Evolutionary conservation across 2,329 filamentous ascomycete species (phyloP).

Genomic region (Aspergillus cejpii): DNA sequence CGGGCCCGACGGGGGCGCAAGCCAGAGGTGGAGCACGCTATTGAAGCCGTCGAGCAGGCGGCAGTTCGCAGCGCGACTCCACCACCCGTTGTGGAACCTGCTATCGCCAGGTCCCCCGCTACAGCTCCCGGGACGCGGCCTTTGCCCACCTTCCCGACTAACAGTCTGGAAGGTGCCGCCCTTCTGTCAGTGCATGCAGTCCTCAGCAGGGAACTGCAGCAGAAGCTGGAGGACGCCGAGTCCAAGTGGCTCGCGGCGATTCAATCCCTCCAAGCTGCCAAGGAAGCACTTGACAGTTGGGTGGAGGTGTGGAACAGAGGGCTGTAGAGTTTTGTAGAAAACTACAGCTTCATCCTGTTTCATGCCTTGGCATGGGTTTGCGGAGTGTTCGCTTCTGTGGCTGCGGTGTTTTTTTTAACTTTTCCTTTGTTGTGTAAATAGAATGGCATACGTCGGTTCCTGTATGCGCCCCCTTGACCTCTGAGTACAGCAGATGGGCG

Average conservation of each 20-base stretch:
- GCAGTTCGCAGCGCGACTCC: neutral
- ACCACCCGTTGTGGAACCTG: neutral
- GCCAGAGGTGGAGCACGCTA: constrained; percentile 1
- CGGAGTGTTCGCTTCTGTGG: neutral
- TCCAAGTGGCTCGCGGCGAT: constrained; percentile 48
- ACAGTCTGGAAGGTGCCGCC: constrained; percentile 19
- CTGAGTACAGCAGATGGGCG: neutral
- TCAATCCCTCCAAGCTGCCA: constrained; percentile 16
- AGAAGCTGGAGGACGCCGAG: constrained; percentile 51
- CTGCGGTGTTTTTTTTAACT: neutral
- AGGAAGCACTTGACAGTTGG: constrained; percentile 19
- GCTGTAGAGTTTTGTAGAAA: constrained; percentile 3
- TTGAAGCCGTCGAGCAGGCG: neutral
- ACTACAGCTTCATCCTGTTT: neutral
- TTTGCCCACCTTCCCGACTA: constrained; percentile 6
- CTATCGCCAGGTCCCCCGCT: constrained; percentile 1
- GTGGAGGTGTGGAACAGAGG: constrained; percentile 15
- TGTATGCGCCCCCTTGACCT: neutral
- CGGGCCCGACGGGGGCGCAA: constrained; percentile 7
- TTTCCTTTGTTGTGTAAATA: neutral
- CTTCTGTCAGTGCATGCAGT: constrained; percentile 42
- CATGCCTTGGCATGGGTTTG: neutral
- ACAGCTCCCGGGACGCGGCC: constrained; percentile 1
- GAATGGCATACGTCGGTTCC: neutral
- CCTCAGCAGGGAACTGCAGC: constrained; percentile 53